Conservation (phyloP, 768 basidiomycete species). For the Lentinula edodes region DNA sequence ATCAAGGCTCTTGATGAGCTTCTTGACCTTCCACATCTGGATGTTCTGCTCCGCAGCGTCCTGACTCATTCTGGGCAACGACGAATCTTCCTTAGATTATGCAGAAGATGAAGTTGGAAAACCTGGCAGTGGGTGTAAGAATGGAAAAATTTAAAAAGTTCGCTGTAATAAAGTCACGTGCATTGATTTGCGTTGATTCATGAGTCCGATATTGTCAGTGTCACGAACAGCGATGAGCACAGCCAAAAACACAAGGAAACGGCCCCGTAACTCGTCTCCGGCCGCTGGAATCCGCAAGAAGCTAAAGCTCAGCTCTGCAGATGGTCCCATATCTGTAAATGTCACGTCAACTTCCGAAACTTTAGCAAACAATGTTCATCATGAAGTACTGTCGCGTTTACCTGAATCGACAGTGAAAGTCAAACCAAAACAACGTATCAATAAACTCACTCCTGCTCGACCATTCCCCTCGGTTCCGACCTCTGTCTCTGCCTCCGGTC, state of each 20-base stretch:
- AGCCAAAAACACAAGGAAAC: neutral
- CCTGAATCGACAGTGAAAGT: constrained; percentile 10
- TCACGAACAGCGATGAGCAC: neutral
- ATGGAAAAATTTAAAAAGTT: neutral
- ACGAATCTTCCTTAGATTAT: neutral
- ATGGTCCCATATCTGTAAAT: neutral
- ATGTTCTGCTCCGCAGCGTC: constrained; percentile 91
- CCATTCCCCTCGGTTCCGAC: constrained; percentile 73
- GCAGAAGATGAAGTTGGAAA: neutral
- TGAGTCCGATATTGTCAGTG: neutral
- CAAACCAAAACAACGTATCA: constrained; percentile 31
- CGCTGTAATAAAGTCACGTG: neutral
- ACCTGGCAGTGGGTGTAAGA: too few relatives aligned
- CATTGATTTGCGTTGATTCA: neutral
- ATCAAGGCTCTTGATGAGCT: constrained; percentile 97
- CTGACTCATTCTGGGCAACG: constrained; percentile 64
- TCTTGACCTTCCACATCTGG: constrained; percentile 98
- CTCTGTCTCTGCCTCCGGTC: constrained; percentile 76
- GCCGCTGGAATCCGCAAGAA: neutral
- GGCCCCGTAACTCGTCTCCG: constrained; percentile 1
- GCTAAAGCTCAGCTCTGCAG: neutral
- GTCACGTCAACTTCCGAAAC: neutral
- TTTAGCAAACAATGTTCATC: neutral
- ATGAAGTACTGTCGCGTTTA: neutral
- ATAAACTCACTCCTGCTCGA: constrained; percentile 66